Percentiles rank a stretch among this genome's conserved stretches.
Evolutionary conservation across 2,329 filamentous ascomycete genomes (phyloP).

Genomic region (Gyromitra esculenta): DNA sequence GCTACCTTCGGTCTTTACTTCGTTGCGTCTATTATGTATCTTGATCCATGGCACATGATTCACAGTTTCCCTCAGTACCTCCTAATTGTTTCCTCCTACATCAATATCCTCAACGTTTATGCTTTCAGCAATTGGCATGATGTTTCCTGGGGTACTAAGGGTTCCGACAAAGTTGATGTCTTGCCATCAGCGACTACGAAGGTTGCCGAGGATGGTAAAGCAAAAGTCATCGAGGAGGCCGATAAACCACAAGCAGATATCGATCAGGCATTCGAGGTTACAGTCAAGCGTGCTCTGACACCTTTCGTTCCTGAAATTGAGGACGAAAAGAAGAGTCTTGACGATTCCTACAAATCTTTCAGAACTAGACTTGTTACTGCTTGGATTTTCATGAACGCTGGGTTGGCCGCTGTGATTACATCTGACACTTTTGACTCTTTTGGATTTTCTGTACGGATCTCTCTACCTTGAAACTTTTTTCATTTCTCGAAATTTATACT

Average conservation of each 20-base stretch:
- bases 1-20: conserved; percentile 98
- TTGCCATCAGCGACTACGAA: conserved; percentile 86
- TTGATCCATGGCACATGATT: conserved; percentile 99
- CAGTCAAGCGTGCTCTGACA: conserved; percentile 89
- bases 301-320: conserved; percentile 82
- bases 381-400: conserved; percentile 94
- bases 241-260: conserved; percentile 98
- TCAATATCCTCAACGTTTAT: conserved; percentile 99
- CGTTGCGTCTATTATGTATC: conserved; percentile 93
- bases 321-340: conserved; percentile 83
- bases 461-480: background rate
- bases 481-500: background rate
- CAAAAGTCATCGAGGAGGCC: conserved; percentile 88
- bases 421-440: conserved; percentile 85
- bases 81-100: conserved; percentile 93
- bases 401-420: conserved; percentile 86
- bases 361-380: conserved; percentile 91
- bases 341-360: conserved; percentile 99
- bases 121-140: conserved; percentile 99
- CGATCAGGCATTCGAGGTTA: conserved; percentile 94
- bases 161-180: conserved; percentile 92
- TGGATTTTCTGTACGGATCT: conserved; percentile 81
- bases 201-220: conserved; percentile 74
- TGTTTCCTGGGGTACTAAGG: conserved; percentile 99
- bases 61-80: conserved; percentile 95